These are phyloP conservation scores for Cryptosporidium felis DNA, from an alignment of 169 alveolate species.

Conservation along the genomic window DNA sequence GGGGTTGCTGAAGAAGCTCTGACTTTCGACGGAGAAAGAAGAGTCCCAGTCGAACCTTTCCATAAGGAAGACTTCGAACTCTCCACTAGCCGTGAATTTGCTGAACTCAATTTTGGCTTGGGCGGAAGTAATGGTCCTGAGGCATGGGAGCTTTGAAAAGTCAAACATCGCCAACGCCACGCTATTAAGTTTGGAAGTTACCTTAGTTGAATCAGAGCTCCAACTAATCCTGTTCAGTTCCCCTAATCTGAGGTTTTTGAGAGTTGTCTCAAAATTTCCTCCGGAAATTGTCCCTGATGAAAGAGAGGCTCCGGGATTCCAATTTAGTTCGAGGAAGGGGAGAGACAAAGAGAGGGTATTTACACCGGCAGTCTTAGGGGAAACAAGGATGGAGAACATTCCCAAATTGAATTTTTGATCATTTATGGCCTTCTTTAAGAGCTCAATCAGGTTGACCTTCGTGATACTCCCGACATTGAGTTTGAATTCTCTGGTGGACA, in stretches of 20 bases:
- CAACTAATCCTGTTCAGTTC: not conserved
- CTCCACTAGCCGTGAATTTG: slow-evolving; percentile 38
- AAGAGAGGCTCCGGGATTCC: slow-evolving; percentile 45
- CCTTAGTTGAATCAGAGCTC: slow-evolving; percentile 28
- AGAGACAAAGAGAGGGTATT: not conserved
- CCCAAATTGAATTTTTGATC: not conserved
- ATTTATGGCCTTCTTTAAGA: not conserved
- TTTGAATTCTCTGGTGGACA: slow-evolving; percentile 42
- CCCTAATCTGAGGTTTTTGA: not conserved
- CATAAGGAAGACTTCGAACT: slow-evolving; percentile 10
- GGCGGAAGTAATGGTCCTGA: slow-evolving; percentile 20
- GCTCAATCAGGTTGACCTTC: not conserved
- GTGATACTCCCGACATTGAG: slow-evolving; percentile 2
- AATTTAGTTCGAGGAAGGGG: slow-evolving; percentile 18
- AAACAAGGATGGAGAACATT: not conserved
- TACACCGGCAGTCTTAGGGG: not conserved
- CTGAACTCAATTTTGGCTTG: slow-evolving; percentile 30
- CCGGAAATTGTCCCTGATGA: slow-evolving; percentile 44
- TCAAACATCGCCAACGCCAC: slow-evolving; percentile 26
- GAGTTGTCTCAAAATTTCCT: not conserved
- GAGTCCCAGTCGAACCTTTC: slow-evolving; percentile 55
- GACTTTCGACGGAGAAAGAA: slow-evolving; percentile 22
- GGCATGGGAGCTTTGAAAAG: slow-evolving; percentile 43
- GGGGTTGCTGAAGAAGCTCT: slow-evolving; percentile 39
- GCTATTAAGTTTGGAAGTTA: slow-evolving; percentile 16